These are phyloP conservation scores for Sordariomycetes sp. DNA, from an alignment of 2,329 filamentous ascomycete species.

Conservation along the genomic window DNA sequence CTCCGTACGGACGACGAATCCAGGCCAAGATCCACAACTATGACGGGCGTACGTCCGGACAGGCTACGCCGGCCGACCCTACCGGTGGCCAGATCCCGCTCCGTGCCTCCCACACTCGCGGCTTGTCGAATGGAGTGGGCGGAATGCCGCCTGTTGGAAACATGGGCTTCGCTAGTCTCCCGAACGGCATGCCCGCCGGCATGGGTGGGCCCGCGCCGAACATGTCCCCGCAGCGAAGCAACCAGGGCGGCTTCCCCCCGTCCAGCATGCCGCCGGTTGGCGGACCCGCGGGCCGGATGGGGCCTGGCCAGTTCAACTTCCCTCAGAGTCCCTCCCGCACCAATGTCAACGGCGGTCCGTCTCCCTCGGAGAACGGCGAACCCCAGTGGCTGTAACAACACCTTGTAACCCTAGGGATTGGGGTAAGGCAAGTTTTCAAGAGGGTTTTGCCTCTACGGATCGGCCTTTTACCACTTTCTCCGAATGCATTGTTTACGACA, in stretches of 20 bases:
- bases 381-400: slow-evolving; percentile 8
- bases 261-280: slow-evolving; percentile 2
- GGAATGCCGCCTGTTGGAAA: slow-evolving; percentile 19
- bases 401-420: slow-evolving; percentile 5
- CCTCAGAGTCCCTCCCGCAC: slow-evolving; percentile 1
- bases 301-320: not conserved
- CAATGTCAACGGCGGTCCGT: slow-evolving; percentile 16
- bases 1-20: slow-evolving; percentile 89
- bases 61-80: slow-evolving; percentile 40
- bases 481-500: slow-evolving; percentile 6
- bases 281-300: not conserved
- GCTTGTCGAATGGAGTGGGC: slow-evolving; percentile 26
- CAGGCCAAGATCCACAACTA: slow-evolving; percentile 70
- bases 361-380: slow-evolving; percentile 21
- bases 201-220: not conserved
- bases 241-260: slow-evolving; percentile 1
- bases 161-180: slow-evolving; percentile 17
- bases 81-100: slow-evolving; percentile 43
- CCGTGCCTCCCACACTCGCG: slow-evolving; percentile 28
- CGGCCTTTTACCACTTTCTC: not conserved
- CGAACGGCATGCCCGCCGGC: slow-evolving; percentile 11
- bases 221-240: not conserved
- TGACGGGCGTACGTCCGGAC: slow-evolving; percentile 39
- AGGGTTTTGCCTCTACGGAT: no score
- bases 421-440: not conserved